Conservation (phyloP, 2,329 filamentous ascomycete species). For the Calonectria hawksworthii region DNA sequence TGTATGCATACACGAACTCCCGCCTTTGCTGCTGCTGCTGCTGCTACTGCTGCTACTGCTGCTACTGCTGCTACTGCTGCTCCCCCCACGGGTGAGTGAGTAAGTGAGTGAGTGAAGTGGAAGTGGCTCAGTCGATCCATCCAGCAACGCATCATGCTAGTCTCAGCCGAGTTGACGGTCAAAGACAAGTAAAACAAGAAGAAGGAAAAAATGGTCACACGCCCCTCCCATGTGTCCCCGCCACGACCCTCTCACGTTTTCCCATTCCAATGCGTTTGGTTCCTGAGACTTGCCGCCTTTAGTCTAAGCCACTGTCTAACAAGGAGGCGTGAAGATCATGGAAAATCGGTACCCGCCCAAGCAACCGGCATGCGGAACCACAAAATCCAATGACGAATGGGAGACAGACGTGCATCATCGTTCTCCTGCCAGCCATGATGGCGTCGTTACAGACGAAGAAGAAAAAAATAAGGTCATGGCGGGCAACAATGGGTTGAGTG, state of each 20-base stretch:
- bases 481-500: no score
- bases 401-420: neutral
- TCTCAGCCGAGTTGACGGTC: neutral
- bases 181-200: neutral
- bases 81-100: neutral
- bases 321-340: neutral
- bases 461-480: no score
- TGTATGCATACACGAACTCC: neutral
- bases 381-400: neutral
- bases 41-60: no score
- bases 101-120: neutral
- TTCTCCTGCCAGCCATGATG: neutral
- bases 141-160: slow-evolving; percentile 5
- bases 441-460: neutral
- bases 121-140: slow-evolving; percentile 14
- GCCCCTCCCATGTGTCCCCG: neutral
- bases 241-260: neutral
- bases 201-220: neutral
- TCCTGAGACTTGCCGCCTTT: slow-evolving; percentile 6
- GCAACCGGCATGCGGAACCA: neutral
- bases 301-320: slow-evolving; percentile 12
- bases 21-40: no score
- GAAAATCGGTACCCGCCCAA: neutral
- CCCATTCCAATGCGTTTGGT: slow-evolving; percentile 5
- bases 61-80: no score